Base-by-base conservation (phyloP, 2,329 filamentous ascomycete species). In the Dryadomyces quercus-mongolicae region DNA sequence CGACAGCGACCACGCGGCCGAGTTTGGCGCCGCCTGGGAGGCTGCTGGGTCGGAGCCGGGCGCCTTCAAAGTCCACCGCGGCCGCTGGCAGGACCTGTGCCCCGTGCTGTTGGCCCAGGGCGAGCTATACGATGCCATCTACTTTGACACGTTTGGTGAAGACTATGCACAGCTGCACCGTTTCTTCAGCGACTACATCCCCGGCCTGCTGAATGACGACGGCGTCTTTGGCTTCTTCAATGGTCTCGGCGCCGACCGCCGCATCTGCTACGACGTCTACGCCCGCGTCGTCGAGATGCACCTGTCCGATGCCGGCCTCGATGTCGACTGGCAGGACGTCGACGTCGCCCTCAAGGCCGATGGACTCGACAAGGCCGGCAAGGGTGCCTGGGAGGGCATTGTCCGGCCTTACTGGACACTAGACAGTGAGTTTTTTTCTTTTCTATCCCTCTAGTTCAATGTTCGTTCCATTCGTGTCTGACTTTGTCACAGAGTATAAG, bases 131-230 rank as follows among this genome's bases (percentile, higher is more conserved):
- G 88, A 95, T 65, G 88, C 85, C 31, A 88, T 98, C 61, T 98
- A 97, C 73, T 97, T 96, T 64, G 93, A 98, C 66, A 98, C 93
- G 0, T 97, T 97, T 67, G 93, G 90, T 7, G 93, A 98, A 70
- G 88, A 93, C 59, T 98, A 97, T 69, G 74, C 76, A 2, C 87
- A 92, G 66, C 80, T 97, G 31, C 85, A 85, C 49, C 76, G 83
- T 56, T 96, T 97, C 72, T 95, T 97, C 66, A 85, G 80, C 2
- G 93, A 97, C 67, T 82, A 86, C 61, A 84, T 97, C 12, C 88
- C 93, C 36, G 85, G 82, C 0, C 68, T 97, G 53, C 72, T 98
- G 48, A 84, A 87, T 60, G 73, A 77, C 21, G 70, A 78, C 4
- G 86, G 91, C 56, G 78, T 84, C 9, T 95, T 94, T 66, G 84